A percentile compares a stretch with the other conserved stretches of the same genome.
These are phyloP conservation scores for Casuarina equisetifolia DNA, from an alignment of 306 rosid species.

Conservation along the genomic window DNA sequence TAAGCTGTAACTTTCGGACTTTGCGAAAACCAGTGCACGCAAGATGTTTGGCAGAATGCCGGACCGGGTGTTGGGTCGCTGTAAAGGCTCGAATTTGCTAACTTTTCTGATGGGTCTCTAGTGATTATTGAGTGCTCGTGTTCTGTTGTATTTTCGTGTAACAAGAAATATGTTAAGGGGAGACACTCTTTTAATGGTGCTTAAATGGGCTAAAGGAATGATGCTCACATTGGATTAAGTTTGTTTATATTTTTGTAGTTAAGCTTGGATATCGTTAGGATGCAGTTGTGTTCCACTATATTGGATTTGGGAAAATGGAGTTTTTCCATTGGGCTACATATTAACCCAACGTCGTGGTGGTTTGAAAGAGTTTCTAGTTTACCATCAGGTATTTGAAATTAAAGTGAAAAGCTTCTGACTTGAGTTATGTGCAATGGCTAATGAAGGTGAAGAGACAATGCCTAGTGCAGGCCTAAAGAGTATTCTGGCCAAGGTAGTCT, in stretches of 20 bases:
- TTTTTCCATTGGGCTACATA: neutral
- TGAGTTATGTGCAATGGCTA: neutral
- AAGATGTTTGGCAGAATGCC: neutral
- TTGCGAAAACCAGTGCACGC: neutral
- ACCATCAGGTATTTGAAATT: neutral
- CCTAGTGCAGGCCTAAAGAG: conserved; percentile 56
- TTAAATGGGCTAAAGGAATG: too few species aligned
- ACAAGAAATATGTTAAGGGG: neutral
- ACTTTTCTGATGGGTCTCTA: neutral
- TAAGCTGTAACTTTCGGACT: neutral
- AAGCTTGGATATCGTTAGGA: neutral
- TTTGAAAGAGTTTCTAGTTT: neutral
- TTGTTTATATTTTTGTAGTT: neutral
- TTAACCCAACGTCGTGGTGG: neutral
- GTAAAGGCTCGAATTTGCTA: neutral
- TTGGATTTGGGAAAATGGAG: neutral
- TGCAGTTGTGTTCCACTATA: neutral
- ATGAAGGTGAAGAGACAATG: conserved; percentile 43
- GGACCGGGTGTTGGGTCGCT: neutral
- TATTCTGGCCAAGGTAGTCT: conserved; percentile 48
- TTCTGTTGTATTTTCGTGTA: neutral
- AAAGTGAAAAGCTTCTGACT: neutral
- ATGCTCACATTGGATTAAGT: neutral
- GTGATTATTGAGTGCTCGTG: neutral
- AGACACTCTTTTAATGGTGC: neutral